These are phyloP conservation scores for Fusarium begoniae DNA, from an alignment of 2,329 filamentous ascomycete species.

Conservation along the genomic window DNA sequence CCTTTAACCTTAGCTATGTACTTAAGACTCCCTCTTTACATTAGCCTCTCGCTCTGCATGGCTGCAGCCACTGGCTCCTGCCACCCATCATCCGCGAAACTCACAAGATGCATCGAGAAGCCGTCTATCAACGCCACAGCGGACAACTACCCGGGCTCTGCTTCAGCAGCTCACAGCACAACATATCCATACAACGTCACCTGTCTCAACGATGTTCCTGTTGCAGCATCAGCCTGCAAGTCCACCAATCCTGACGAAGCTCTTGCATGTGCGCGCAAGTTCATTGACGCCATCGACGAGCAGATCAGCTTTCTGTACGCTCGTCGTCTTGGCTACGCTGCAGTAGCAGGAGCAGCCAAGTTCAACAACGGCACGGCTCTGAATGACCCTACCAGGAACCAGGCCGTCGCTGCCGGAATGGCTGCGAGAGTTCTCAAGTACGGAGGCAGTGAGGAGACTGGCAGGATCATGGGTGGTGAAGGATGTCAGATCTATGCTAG, in stretches of 20 bases:
- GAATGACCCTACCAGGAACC: constrained; percentile 24
- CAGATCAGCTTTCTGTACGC: constrained; percentile 29
- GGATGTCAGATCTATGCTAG: constrained; percentile 31
- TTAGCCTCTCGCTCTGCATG: background rate
- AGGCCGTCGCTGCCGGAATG: constrained; percentile 20
- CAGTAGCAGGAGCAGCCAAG: constrained; percentile 25
- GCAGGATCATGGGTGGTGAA: constrained; percentile 24
- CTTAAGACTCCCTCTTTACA: background rate
- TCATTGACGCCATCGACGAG: constrained; percentile 30
- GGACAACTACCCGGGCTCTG: background rate
- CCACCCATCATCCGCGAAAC: background rate
- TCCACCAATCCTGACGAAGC: background rate
- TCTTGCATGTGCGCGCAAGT: constrained; percentile 16
- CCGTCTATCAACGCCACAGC: background rate
- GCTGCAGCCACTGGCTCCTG: background rate
- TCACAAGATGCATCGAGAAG: background rate
- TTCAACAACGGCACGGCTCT: background rate
- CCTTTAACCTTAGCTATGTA: background rate
- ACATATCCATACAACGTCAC: background rate
- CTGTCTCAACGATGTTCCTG: constrained; percentile 46
- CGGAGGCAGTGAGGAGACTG: constrained; percentile 16
- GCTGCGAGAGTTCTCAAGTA: constrained; percentile 24
- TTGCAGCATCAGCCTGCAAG: background rate
- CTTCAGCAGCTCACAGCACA: background rate
- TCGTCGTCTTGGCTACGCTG: constrained; percentile 23